Evolutionary conservation across 306 rosid species (phyloP), one percentile per base, ranked within the genome.

Genomic region (Dalbergia cochinchinensis): DNA sequence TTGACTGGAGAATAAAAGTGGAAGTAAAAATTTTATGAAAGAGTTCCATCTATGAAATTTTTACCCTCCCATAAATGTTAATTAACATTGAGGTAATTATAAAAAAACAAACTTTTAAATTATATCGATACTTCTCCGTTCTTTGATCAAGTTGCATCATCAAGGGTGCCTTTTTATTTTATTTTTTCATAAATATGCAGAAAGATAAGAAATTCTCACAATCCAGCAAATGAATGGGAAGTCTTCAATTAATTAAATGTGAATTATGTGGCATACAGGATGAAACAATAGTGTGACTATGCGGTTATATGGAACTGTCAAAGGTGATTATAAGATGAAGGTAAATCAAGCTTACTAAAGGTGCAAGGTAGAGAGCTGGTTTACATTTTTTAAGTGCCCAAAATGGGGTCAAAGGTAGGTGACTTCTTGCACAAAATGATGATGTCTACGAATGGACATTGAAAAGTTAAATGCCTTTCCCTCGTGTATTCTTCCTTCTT

Each of bases 391-490:
- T 5, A 76, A 78, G 84, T 84, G 73, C 78, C 72, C 63, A 72
- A 82, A 86, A 78, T 54, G 64, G 76, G 73, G 73, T 76, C 80
- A 84, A 81, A 79, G 71, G 69, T 65, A n/a, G 50, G 87, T 54
- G 93, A 83, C 69, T 89, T 84, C n/a, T 77, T 81, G 83, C 85
- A 80, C 86, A 77, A 85, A 85, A 91, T 93, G 89, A 93, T 91
- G 87, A 68, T 93, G 90, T 83, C 87, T 79, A 67, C 66, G 84
- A 88, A 86, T 87, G 87, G 87, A 75, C 88, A 76, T 88, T 88
- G 84, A 86, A 93, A 93, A 93, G 94, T 81, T 80, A 62, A 76
- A 78, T 50, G 84, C 85, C 92, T 89, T 92, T 91, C 67, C 72
- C 83, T 34, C 50, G 75, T 68, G 75, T 60, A 37, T 69, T 20